Evolutionary conservation across 495 filamentous ascomycete genomes (phyloP).

Genomic region (Durotheca rogersii): DNA sequence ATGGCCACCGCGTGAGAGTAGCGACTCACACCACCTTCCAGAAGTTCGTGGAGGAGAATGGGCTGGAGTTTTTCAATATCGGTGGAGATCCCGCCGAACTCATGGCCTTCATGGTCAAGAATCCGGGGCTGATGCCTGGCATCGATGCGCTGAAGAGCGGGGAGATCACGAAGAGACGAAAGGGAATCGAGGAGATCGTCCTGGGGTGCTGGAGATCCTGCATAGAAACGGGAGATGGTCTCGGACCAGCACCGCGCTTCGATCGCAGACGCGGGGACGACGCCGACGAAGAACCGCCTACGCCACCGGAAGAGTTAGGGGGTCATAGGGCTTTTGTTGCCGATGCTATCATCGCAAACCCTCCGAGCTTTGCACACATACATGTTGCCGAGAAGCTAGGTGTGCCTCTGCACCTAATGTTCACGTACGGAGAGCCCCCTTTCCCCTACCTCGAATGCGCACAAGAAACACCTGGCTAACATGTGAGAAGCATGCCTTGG

Average conservation of each 20-base stretch:
- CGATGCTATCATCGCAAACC: conserved; percentile 82
- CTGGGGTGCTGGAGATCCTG: conserved; percentile 80
- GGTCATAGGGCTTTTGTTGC: conserved; percentile 65
- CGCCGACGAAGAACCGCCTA: conserved; percentile 6
- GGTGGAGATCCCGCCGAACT: conserved; percentile 77
- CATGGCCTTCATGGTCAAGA: conserved; percentile 88
- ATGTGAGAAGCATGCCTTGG: conserved; percentile 59
- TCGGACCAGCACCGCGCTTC: conserved; percentile 42
- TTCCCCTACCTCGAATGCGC: conserved; percentile 58
- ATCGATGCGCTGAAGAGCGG: conserved; percentile 66
- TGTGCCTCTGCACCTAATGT: conserved; percentile 78
- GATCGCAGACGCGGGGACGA: conserved; percentile 20
- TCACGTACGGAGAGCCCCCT: conserved; percentile 78
- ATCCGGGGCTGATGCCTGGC: conserved; percentile 75
- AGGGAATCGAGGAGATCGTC: conserved; percentile 68
- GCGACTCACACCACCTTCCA: conserved; percentile 75
- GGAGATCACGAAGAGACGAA: conserved; percentile 64
- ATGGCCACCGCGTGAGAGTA: conserved; percentile 74
- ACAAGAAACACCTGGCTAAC: conserved; percentile 54
- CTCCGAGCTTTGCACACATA: conserved; percentile 77
- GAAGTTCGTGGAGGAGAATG: conserved; percentile 65
- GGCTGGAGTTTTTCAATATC: conserved; percentile 76
- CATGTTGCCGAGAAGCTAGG: conserved; percentile 81
- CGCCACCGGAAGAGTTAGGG: conserved; percentile 1
- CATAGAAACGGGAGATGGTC: conserved; percentile 54